Conservation (phyloP, 805 yeast genomes). For the Hanseniaspora clermontiae region DNA sequence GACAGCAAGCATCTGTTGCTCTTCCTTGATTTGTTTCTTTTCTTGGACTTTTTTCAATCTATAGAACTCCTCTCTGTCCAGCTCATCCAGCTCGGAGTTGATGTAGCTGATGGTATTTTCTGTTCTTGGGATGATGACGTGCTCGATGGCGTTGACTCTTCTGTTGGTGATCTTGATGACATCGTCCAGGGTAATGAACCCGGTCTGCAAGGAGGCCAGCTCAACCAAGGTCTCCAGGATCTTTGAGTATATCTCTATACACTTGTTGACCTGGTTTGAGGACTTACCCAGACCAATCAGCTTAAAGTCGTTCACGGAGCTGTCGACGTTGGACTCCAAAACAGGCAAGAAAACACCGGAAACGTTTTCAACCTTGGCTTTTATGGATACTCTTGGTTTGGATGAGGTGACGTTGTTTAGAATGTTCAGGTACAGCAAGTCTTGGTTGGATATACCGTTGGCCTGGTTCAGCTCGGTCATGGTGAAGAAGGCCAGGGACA, state of each 20-base stretch:
- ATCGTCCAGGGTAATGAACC: slow-evolving; percentile 90
- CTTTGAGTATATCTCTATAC: slow-evolving; percentile 81
- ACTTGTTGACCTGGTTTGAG: slow-evolving; percentile 94
- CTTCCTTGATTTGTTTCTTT: slow-evolving; percentile 73
- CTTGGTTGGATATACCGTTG: slow-evolving; percentile 48
- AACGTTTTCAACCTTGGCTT: slow-evolving; percentile 89
- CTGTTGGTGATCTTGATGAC: slow-evolving; percentile 95
- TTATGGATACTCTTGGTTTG: slow-evolving; percentile 72
- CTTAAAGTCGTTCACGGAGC: slow-evolving; percentile 81
- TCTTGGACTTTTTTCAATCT: slow-evolving; percentile 92
- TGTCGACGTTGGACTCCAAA: slow-evolving; percentile 74
- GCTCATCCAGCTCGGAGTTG: slow-evolving; percentile 90
- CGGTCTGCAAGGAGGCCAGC: slow-evolving; percentile 90
- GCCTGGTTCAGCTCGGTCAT: slow-evolving; percentile 96
- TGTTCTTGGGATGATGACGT: slow-evolving; percentile 93
- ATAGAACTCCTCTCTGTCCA: slow-evolving; percentile 96
- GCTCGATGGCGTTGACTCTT: slow-evolving; percentile 97
- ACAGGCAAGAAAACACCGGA: slow-evolving; percentile 91
- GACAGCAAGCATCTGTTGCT: slow-evolving; percentile 36
- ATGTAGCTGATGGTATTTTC: slow-evolving; percentile 87
- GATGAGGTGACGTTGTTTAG: slow-evolving; percentile 74
- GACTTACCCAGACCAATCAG: slow-evolving; percentile 96
- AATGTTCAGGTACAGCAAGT: slow-evolving; percentile 86
- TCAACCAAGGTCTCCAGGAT: slow-evolving; percentile 97
- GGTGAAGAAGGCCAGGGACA: slow-evolving; percentile 97